These are phyloP conservation scores for Yarrowia porcina DNA, from an alignment of 805 yeast species.

Conservation along the genomic window DNA sequence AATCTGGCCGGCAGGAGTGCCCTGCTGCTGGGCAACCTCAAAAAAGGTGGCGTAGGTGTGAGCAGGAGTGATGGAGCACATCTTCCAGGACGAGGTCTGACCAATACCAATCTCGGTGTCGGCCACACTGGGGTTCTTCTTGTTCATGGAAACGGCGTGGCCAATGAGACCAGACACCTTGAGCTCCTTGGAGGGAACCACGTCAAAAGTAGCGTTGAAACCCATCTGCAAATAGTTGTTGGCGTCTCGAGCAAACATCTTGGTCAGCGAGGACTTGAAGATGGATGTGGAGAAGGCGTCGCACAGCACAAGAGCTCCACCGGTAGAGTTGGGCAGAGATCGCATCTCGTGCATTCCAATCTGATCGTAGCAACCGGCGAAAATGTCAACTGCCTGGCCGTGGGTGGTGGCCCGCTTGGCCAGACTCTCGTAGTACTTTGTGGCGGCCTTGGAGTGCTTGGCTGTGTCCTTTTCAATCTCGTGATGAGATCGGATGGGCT, in stretches of 20 bases:
- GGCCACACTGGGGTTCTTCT: conserved; percentile 65
- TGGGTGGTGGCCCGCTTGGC: conserved; percentile 65
- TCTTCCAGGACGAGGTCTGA: conserved; percentile 82
- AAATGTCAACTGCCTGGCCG: conserved; percentile 82
- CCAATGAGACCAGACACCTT: conserved; percentile 93
- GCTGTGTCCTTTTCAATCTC: conserved; percentile 91
- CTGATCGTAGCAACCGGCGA: conserved; percentile 95
- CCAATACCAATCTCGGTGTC: conserved; percentile 95
- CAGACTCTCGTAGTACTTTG: conserved; percentile 68
- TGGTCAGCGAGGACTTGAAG: conserved; percentile 85
- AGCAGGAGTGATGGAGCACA: conserved; percentile 80
- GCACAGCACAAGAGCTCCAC: conserved; percentile 80
- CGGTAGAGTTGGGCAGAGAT: conserved; percentile 72
- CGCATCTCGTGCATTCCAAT: conserved; percentile 94
- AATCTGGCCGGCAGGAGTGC: conserved; percentile 37
- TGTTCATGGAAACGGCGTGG: conserved; percentile 70
- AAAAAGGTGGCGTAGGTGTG: conserved; percentile 88
- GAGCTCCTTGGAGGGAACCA: conserved; percentile 72
- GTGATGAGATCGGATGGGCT: conserved; percentile 95
- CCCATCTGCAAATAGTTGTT: conserved; percentile 87
- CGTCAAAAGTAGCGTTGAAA: conserved; percentile 83
- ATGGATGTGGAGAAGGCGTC: conserved; percentile 94
- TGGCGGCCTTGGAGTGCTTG: conserved; percentile 80
- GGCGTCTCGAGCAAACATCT: conserved; percentile 81
- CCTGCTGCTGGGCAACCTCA: conserved; percentile 55